Evolutionary conservation across 2,329 filamentous ascomycete genomes (phyloP), one percentile per base, ranked within the genome.

Genomic region (Nannizziopsis arthrosporioides): DNA sequence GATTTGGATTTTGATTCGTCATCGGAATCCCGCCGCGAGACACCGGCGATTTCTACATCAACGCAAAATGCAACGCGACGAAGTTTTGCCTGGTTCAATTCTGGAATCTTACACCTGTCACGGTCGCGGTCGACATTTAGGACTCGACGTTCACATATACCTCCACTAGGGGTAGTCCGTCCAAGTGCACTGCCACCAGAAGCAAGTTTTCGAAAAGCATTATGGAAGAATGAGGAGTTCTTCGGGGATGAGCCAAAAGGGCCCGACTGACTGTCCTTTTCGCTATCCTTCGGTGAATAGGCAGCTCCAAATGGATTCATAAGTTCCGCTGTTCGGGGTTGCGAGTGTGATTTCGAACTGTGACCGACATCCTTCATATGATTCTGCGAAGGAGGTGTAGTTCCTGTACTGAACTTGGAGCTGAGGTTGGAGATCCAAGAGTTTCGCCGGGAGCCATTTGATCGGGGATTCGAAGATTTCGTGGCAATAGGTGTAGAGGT

Each of bases 361-460:
- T 50, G 10, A 54, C 56, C 27, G 36, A 52, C 54, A n/a, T 60
- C 59, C 51, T 63, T 68, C 15, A 60, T 43, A 50, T 51, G 59
- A 10, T 57, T 59, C 50, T 63, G 64, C 18, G 66, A 63, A 3
- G 66, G 65, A n/a, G 67, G 63, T 2, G 66, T 67, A 9, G 65
- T 61, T 2, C 64, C 64, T 30, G 79, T 80, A 2, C 85, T 88
- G 69, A 96, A 94, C 63, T 94, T 95, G 55, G 86, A 90, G 54
- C 87, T 93, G 56, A 96, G 80, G 61, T 81, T 94, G 49, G 85
- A 86, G 60, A 96, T 89, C 92, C 92, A 98, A 11, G 89, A 94
- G 53, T 81, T 82, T 48, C 79, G 70, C 54, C 87, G 36, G 3
- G 27, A 11, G n/a, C 44, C 17, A 27, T 35, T 22, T 8, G 48